phyloP scores from a whole-genome alignment of 202 grass and related monocot genomes.

The Digitaria exilis region DNA sequence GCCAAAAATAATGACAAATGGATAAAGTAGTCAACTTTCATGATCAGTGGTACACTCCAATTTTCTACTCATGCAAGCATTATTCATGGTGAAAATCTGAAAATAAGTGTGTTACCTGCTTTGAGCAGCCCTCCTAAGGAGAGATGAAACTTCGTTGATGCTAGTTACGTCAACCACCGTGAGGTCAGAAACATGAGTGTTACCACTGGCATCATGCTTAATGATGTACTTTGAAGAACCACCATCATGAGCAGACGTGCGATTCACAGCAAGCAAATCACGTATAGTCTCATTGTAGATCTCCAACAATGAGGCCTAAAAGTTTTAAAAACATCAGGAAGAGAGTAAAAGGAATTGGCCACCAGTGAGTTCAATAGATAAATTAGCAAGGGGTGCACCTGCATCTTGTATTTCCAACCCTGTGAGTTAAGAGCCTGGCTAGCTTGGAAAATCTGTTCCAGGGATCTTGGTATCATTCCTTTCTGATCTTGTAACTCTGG shows the following conservation, averaged over 20 bases:
- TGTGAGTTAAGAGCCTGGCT: slow-evolving; percentile 61
- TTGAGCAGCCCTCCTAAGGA: slow-evolving; percentile 73
- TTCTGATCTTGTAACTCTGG: slow-evolving; percentile 55
- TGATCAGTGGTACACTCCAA: background rate
- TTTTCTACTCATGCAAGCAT: background rate
- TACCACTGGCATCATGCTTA: slow-evolving; percentile 81
- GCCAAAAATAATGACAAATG: background rate
- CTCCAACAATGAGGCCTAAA: slow-evolving; percentile 84
- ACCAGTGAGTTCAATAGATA: background rate
- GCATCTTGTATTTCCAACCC: slow-evolving; percentile 97
- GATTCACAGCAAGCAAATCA: slow-evolving; percentile 62
- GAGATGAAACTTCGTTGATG: slow-evolving; percentile 66
- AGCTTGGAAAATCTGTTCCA: slow-evolving; percentile 88
- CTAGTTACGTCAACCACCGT: slow-evolving; percentile 69
- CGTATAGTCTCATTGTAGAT: slow-evolving; percentile 93
- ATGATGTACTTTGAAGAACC: slow-evolving; percentile 67
- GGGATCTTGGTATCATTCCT: slow-evolving; percentile 88
- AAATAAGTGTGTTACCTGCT: slow-evolving; percentile 62
- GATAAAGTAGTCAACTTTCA: background rate
- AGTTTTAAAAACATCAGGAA: background rate
- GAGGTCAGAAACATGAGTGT: slow-evolving; percentile 75
- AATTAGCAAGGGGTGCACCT: slow-evolving; percentile 34
- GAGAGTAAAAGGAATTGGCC: background rate
- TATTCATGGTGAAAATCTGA: background rate
- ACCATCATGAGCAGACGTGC: slow-evolving; percentile 38